These are phyloP conservation scores for Ceratobasidium sp. DNA, from an alignment of 1,284 basidiomycete genomes.

Conservation along the genomic window DNA sequence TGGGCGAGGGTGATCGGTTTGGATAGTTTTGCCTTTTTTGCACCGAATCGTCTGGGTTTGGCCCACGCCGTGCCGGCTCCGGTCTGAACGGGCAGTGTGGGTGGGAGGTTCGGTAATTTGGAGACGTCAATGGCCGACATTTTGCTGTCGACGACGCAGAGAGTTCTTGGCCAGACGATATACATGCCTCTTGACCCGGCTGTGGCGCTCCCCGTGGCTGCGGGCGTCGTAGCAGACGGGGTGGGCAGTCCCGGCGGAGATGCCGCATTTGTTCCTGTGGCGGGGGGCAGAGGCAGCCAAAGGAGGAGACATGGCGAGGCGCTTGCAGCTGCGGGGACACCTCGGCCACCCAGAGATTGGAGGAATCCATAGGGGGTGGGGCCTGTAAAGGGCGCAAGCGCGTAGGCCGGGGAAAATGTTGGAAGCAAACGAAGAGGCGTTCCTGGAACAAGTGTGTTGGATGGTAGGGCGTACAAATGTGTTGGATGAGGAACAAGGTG, in stretches of 20 bases:
- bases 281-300: slow-evolving; percentile 26
- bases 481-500: slow-evolving; percentile 24
- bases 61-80: not conserved
- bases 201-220: slow-evolving; percentile 22
- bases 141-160: slow-evolving; percentile 18
- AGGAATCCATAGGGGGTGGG: slow-evolving; percentile 31
- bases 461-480: slow-evolving; percentile 7
- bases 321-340: slow-evolving; percentile 28
- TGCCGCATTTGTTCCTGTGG: not conserved
- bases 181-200: slow-evolving; percentile 37
- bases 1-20: slow-evolving; percentile 15
- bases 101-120: slow-evolving; percentile 6
- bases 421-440: slow-evolving; percentile 13
- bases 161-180: slow-evolving; percentile 26
- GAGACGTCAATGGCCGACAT: slow-evolving; percentile 11
- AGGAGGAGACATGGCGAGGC: slow-evolving; percentile 21
- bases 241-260: slow-evolving; percentile 29
- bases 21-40: slow-evolving; percentile 2
- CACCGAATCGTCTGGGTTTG: slow-evolving; percentile 18
- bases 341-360: slow-evolving; percentile 24
- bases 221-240: slow-evolving; percentile 30
- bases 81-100: not conserved
- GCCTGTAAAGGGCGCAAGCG: slow-evolving; percentile 23
- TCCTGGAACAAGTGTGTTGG: slow-evolving; percentile 4
- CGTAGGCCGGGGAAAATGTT: slow-evolving; percentile 19